Evolutionary conservation across 2,329 filamentous ascomycete genomes (phyloP).

Genomic region (Magnaporthiopsis incrustans): DNA sequence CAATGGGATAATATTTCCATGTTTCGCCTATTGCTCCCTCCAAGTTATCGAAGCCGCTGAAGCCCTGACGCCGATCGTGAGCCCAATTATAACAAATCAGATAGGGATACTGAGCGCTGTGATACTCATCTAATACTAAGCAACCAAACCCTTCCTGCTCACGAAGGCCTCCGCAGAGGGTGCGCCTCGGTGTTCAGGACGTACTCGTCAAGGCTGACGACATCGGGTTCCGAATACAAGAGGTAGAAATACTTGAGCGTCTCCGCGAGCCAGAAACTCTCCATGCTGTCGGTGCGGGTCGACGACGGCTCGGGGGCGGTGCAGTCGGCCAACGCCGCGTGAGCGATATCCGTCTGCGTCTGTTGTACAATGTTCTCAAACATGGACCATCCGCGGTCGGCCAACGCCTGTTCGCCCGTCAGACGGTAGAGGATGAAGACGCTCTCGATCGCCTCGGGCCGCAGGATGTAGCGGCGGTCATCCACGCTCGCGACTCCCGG

Average conservation of each 20-base stretch:
- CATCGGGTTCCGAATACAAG: conserved; percentile 55
- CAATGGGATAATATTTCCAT: too few species aligned
- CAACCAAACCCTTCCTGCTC: conserved; percentile 5
- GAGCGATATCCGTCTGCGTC: conserved; percentile 34
- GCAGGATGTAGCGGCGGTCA: conserved; percentile 34
- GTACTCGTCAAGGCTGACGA: conserved; percentile 62
- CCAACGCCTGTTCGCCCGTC: conserved; percentile 35
- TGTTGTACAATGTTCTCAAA: conserved; percentile 33
- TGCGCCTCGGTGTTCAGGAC: conserved; percentile 56
- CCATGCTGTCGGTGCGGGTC: conserved; percentile 50
- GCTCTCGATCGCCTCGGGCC: conserved; percentile 45
- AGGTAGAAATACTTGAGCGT: conserved; percentile 74
- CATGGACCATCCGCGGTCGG: conserved; percentile 40
- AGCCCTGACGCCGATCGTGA: too few species aligned
- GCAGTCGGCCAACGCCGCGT: conserved; percentile 32
- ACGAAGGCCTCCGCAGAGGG: conserved; percentile 30
- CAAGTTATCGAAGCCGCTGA: too few species aligned
- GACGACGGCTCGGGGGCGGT: conserved; percentile 13
- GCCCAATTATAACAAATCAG: background rate
- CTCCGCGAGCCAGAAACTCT: conserved; percentile 66
- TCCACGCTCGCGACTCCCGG: conserved; percentile 47
- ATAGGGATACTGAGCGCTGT: background rate
- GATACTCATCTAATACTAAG: background rate
- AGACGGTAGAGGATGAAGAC: conserved; percentile 44
- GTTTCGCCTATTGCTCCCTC: too few species aligned